Evolutionary conservation across 441 rosid species (phyloP).

Genomic region (Adansonia grandidieri): DNA sequence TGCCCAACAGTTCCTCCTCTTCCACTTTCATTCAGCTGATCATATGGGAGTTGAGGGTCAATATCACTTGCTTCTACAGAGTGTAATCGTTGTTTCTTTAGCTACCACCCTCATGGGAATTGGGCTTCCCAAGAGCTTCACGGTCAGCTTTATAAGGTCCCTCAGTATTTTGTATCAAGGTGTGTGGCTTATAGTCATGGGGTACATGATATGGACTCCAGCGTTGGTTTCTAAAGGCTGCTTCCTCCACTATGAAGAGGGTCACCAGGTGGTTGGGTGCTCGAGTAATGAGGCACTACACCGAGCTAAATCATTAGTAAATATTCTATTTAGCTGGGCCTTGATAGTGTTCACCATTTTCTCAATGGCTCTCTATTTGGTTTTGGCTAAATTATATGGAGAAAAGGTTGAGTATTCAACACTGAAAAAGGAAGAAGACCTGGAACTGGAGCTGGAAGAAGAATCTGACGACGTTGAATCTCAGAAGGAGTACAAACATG

Average conservation of each 20-base stretch:
- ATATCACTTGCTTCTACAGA: constrained; percentile 74
- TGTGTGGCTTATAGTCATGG: constrained; percentile 76
- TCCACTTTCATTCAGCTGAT: constrained; percentile 83
- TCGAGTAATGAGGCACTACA: constrained; percentile 50
- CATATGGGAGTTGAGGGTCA: constrained; percentile 86
- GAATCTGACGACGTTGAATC: constrained; percentile 50
- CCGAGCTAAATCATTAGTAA: constrained; percentile 75
- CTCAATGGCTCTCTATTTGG: constrained; percentile 53
- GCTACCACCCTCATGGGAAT: constrained; percentile 65
- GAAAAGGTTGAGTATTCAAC: constrained; percentile 46
- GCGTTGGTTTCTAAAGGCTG: constrained; percentile 66
- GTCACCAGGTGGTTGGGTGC: constrained; percentile 69
- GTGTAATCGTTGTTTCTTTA: constrained; percentile 54
- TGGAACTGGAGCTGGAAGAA: constrained; percentile 27
- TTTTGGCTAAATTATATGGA: constrained; percentile 42
- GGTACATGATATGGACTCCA: constrained; percentile 84
- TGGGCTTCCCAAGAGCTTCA: constrained; percentile 60
- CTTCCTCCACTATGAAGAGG: constrained; percentile 65
- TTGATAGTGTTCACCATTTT: constrained; percentile 51
- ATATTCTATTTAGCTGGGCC: constrained; percentile 70
- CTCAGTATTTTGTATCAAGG: constrained; percentile 74
- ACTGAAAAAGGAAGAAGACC: constrained; percentile 40
- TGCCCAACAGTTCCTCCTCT: constrained; percentile 68
- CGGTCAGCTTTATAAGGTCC: constrained; percentile 72
- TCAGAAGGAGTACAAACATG: constrained; percentile 34